These are phyloP conservation scores for Penicillium goetzii DNA, from an alignment of 495 filamentous ascomycete genomes.

Conservation along the genomic window DNA sequence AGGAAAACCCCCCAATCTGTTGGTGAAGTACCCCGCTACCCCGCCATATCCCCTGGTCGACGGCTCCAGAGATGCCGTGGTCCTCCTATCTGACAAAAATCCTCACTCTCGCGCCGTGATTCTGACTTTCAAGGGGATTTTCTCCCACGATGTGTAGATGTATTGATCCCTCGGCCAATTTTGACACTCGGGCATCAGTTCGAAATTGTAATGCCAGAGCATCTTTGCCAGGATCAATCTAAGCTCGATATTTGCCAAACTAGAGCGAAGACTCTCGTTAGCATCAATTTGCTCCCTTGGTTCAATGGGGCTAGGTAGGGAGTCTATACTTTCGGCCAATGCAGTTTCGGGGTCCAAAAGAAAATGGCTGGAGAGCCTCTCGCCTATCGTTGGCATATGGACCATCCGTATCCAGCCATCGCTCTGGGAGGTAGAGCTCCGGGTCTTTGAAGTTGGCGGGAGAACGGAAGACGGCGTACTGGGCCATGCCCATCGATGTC, in stretches of 20 bases:
- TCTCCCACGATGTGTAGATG: slow-evolving; percentile 10
- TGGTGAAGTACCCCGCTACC: not conserved
- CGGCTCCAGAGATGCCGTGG: not conserved
- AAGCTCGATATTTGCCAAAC: slow-evolving; percentile 41
- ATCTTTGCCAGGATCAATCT: slow-evolving; percentile 33
- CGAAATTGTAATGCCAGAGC: slow-evolving; percentile 22
- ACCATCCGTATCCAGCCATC: slow-evolving; percentile 39
- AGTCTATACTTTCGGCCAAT: slow-evolving; percentile 48
- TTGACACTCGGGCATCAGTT: slow-evolving; percentile 10
- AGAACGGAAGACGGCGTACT: slow-evolving; percentile 31
- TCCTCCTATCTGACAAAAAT: not conserved
- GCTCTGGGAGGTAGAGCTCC: slow-evolving; percentile 45
- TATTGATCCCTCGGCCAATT: slow-evolving; percentile 15
- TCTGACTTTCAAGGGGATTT: slow-evolving; percentile 7
- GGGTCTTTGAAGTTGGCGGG: slow-evolving; percentile 36
- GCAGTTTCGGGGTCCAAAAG: slow-evolving; percentile 52
- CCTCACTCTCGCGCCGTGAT: slow-evolving; percentile 7
- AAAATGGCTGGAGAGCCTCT: slow-evolving; percentile 49
- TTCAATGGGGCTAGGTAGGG: not conserved
- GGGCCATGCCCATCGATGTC: slow-evolving; percentile 28
- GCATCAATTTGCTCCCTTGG: not conserved
- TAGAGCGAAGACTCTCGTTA: slow-evolving; percentile 7
- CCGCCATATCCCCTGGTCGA: not conserved
- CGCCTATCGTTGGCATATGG: slow-evolving; percentile 37
- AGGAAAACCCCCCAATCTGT: not conserved